Evolutionary conservation across 805 yeast genomes (phyloP).

Genomic region (Metschnikowia cerradonensis): DNA sequence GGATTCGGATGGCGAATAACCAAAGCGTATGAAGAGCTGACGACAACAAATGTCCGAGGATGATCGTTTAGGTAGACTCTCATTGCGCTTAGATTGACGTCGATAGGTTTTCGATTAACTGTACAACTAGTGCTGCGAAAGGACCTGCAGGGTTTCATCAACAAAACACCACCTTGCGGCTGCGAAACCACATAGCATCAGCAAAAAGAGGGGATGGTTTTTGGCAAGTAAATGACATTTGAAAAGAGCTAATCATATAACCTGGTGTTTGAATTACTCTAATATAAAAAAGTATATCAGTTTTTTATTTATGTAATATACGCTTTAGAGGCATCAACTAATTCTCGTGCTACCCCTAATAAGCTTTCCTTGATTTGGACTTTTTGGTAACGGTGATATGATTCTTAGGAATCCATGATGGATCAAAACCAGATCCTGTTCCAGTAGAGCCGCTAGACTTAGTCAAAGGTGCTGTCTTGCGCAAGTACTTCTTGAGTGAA

Average conservation of each 20-base stretch:
- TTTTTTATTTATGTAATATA: not conserved
- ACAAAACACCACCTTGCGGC: not conserved
- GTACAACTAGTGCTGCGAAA: slow-evolving; percentile 2
- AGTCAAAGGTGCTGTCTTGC: slow-evolving; percentile 30
- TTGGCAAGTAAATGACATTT: not conserved
- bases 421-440: slow-evolving; percentile 12
- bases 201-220: not conserved
- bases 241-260: too few relatives aligned
- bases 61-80: slow-evolving; percentile 55
- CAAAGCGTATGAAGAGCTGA: slow-evolving; percentile 55
- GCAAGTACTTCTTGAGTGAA: slow-evolving; percentile 44
- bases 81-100: slow-evolving; percentile 35
- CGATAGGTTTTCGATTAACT: not conserved
- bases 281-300: not conserved
- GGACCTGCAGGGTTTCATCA: slow-evolving; percentile 2
- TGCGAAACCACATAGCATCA: not conserved
- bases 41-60: slow-evolving; percentile 69
- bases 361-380: slow-evolving; percentile 15
- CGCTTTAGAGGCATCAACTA: not conserved
- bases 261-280: not conserved
- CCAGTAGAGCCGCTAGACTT: slow-evolving; percentile 13
- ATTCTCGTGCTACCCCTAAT: slow-evolving; percentile 2
- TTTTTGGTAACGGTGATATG: slow-evolving; percentile 11
- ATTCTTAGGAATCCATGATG: slow-evolving; percentile 16
- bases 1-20: slow-evolving; percentile 50